Conservation (phyloP, 2,329 filamentous ascomycete species). For the Fusarium mangiferae region DNA sequence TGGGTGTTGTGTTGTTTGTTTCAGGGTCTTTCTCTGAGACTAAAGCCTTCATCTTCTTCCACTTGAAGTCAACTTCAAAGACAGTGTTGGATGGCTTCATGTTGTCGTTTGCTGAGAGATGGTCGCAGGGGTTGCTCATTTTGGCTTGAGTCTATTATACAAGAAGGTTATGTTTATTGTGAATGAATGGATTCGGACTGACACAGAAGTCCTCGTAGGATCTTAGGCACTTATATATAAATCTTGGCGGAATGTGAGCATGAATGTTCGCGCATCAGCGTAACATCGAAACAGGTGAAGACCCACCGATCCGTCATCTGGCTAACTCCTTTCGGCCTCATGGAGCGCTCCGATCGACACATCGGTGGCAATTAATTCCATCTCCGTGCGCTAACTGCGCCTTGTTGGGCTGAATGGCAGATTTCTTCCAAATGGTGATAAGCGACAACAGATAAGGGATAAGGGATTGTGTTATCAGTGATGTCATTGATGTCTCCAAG, state of each 20-base stretch:
- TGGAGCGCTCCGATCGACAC: background rate
- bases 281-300: background rate
- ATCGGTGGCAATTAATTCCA: background rate
- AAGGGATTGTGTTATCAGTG: accelerated
- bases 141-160: background rate
- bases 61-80: slow-evolving; percentile 31
- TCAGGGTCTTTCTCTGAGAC: slow-evolving; percentile 12
- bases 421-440: background rate
- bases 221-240: background rate
- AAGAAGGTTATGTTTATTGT: too few species aligned
- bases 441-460: background rate
- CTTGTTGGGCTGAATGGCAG: background rate
- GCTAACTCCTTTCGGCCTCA: background rate
- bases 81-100: background rate
- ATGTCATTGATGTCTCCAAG: background rate
- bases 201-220: too few species aligned
- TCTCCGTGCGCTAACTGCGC: background rate
- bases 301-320: too few species aligned
- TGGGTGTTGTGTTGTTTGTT: background rate
- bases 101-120: background rate
- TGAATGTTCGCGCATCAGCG: background rate
- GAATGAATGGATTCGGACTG: background rate
- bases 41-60: slow-evolving; percentile 27
- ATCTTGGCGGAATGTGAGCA: background rate
- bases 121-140: background rate